These are phyloP conservation scores for Ganoderma multipileum DNA, from an alignment of 1,284 basidiomycete genomes.

Conservation along the genomic window DNA sequence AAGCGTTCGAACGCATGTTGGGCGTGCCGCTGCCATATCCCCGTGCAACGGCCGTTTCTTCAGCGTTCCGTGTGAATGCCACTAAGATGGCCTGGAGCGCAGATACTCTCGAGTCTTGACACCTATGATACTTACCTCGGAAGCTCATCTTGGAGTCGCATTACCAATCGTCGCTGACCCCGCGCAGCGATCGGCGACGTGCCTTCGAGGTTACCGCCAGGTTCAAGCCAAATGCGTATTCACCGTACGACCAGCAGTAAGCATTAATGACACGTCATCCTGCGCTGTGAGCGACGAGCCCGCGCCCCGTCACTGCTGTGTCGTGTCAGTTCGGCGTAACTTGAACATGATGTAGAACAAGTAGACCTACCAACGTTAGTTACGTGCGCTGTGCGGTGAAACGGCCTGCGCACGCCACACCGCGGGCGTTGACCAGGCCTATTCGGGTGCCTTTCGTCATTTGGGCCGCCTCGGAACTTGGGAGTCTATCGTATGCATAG, in stretches of 20 bases:
- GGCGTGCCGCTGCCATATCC: background rate
- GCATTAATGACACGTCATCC: background rate
- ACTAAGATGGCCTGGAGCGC: background rate
- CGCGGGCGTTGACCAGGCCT: background rate
- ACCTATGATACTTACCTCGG: background rate
- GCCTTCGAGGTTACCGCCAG: background rate
- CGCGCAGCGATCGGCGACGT: background rate
- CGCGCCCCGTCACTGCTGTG: background rate
- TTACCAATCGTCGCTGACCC: too few relatives aligned
- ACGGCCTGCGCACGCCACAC: constrained; percentile 1
- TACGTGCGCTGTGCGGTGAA: background rate
- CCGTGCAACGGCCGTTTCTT: background rate
- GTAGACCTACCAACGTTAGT: background rate
- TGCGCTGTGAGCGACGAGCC: background rate
- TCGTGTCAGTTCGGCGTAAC: background rate
- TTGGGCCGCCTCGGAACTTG: background rate
- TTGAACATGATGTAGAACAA: background rate
- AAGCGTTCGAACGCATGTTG: background rate
- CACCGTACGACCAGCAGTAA: background rate
- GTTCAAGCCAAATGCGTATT: background rate
- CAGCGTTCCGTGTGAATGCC: background rate
- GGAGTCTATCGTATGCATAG: background rate
- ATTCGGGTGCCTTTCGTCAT: background rate
- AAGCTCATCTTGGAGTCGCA: too few relatives aligned
- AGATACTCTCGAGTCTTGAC: background rate